These are phyloP conservation scores for Stephania cephalantha DNA, from an alignment of 164 flowering plant species.

Conservation along the genomic window DNA sequence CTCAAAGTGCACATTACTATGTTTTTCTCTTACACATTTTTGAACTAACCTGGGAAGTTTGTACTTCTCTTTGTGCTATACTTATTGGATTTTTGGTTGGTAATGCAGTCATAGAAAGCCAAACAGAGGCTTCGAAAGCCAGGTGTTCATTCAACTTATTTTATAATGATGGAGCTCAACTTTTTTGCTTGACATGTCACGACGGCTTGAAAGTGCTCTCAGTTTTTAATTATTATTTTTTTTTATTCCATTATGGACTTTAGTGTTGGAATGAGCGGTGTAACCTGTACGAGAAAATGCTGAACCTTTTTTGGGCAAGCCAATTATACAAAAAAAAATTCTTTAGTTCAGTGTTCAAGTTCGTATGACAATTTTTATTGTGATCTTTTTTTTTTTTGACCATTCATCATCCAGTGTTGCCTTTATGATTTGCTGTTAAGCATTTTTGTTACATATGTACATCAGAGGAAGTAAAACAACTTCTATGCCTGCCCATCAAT, in stretches of 20 bases:
- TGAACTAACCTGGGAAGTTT: not conserved
- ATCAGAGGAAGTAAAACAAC: not conserved
- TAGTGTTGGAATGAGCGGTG: not conserved
- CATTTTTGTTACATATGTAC: not conserved
- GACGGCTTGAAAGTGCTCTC: not conserved
- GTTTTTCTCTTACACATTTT: not conserved
- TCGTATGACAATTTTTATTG: not conserved
- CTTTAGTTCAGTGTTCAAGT: not conserved
- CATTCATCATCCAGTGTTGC: not conserved
- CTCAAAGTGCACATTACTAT: not conserved
- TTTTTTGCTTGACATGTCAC: conserved; percentile 41
- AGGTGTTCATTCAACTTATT: conserved; percentile 79
- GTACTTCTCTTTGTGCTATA: not conserved
- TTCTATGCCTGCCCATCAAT: not conserved
- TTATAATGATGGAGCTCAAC: conserved; percentile 84
- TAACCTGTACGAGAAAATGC: not conserved
- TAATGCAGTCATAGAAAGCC: conserved; percentile 79
- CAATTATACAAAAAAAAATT: not conserved
- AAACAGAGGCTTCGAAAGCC: conserved; percentile 80
- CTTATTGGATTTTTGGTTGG: conserved; percentile 7
- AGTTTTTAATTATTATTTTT: not conserved
- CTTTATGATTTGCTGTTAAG: not conserved
- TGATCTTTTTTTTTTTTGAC: not conserved
- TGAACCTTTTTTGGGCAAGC: not conserved
- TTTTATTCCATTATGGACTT: not conserved